These are phyloP conservation scores for Auricularia cornea DNA, from an alignment of 768 basidiomycete species.

Conservation along the genomic window DNA sequence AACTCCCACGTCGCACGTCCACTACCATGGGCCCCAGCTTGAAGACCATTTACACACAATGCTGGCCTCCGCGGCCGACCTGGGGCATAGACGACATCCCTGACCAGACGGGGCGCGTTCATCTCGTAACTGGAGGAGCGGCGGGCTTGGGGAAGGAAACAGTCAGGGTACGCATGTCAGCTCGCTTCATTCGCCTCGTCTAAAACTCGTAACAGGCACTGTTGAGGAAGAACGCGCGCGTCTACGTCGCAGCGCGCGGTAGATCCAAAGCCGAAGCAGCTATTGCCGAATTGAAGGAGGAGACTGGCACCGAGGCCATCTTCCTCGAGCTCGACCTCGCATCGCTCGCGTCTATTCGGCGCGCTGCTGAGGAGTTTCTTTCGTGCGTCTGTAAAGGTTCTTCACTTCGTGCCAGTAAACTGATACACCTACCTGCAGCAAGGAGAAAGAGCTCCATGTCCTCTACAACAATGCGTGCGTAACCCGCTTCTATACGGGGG, in stretches of 20 bases:
- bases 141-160: constrained; percentile 13
- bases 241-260: constrained; percentile 50
- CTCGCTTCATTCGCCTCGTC: neutral
- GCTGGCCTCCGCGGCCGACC: constrained; percentile 10
- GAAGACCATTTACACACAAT: neutral
- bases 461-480: neutral
- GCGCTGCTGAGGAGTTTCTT: constrained; percentile 33
- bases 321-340: constrained; percentile 39
- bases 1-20: too few relatives aligned
- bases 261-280: constrained; percentile 37
- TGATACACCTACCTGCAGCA: too few relatives aligned
- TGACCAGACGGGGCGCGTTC: constrained; percentile 13
- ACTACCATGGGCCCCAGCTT: too few relatives aligned
- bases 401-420: too few relatives aligned
- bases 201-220: constrained; percentile 30
- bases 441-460: neutral
- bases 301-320: constrained; percentile 36
- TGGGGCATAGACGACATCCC: constrained; percentile 13
- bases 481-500: neutral
- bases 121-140: constrained; percentile 16
- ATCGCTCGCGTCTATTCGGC: constrained; percentile 34
- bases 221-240: constrained; percentile 51
- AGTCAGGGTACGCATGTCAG: constrained; percentile 5
- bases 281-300: constrained; percentile 42
- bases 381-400: constrained; percentile 19